These are phyloP conservation scores for Lunularia cruciata DNA, from an alignment of 225 moss, liverwort and hornwort species.

Conservation along the genomic window DNA sequence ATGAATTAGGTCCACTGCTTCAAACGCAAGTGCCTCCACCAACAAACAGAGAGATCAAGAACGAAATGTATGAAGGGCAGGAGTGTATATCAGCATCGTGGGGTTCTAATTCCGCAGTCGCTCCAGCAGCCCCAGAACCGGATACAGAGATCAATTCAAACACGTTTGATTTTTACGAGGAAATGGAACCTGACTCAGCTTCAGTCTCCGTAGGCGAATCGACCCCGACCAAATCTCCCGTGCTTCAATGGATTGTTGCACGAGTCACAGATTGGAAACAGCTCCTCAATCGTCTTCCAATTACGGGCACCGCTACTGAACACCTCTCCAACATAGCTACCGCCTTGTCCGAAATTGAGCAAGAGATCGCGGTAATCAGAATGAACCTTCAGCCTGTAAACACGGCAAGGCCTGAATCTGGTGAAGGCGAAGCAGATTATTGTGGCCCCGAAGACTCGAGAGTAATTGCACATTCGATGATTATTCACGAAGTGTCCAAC, in stretches of 20 bases:
- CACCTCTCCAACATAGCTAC: neutral
- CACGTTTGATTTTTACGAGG: too few species aligned
- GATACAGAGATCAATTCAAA: neutral
- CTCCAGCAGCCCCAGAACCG: neutral
- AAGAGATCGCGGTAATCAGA: neutral
- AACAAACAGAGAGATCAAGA: too few species aligned
- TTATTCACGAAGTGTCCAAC: neutral
- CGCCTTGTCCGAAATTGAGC: neutral
- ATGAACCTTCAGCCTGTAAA: neutral
- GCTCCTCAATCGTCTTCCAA: neutral
- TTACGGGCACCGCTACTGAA: neutral
- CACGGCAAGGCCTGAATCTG: neutral
- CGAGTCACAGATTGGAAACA: neutral
- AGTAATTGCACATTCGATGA: neutral
- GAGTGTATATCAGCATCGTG: neutral
- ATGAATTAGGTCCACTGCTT: too few species aligned
- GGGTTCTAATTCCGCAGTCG: neutral
- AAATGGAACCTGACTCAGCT: neutral
- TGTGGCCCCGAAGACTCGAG: neutral
- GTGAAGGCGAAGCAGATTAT: too few species aligned
- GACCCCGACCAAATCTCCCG: neutral
- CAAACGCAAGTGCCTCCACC: too few species aligned
- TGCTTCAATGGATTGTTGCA: neutral
- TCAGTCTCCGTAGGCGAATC: neutral
- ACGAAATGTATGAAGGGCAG: neutral